phyloP scores from a whole-genome alignment of 192 early-diverging fungal species.

The Paraglomus brasilianum region DNA sequence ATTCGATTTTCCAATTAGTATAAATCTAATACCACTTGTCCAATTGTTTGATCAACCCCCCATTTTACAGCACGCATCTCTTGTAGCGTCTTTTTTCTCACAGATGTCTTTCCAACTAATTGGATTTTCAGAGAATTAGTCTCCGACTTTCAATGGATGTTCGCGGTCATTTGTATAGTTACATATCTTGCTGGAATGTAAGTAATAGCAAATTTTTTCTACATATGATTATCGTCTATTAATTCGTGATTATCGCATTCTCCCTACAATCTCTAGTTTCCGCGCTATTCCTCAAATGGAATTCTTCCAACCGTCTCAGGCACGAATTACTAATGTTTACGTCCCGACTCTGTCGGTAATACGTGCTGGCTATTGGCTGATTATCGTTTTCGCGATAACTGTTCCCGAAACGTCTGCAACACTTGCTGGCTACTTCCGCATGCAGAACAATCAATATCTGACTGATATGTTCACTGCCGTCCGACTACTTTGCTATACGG shows the following conservation, averaged over 20 bases:
- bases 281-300: slow-evolving; percentile 1
- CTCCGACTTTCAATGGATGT: slow-evolving; percentile 7
- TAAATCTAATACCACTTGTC: too few species aligned
- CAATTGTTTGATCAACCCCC: background rate
- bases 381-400: background rate
- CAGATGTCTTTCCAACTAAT: background rate
- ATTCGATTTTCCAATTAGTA: too few species aligned
- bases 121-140: background rate
- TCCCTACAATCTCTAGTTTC: too few species aligned
- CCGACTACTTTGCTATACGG: background rate
- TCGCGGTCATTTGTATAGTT: background rate
- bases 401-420: background rate
- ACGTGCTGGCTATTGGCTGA: background rate
- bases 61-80: background rate
- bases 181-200: background rate
- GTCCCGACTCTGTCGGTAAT: background rate
- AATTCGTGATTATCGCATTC: too few species aligned
- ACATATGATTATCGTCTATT: too few species aligned
- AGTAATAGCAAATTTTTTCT: too few species aligned
- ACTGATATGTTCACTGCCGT: background rate
- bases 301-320: slow-evolving; percentile 10
- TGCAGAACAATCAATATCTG: slow-evolving; percentile 2
- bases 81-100: background rate
- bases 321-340: background rate
- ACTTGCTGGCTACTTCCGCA: background rate